These are phyloP conservation scores for Neurospora sp. DNA, from an alignment of 495 filamentous ascomycete species.

Conservation along the genomic window DNA sequence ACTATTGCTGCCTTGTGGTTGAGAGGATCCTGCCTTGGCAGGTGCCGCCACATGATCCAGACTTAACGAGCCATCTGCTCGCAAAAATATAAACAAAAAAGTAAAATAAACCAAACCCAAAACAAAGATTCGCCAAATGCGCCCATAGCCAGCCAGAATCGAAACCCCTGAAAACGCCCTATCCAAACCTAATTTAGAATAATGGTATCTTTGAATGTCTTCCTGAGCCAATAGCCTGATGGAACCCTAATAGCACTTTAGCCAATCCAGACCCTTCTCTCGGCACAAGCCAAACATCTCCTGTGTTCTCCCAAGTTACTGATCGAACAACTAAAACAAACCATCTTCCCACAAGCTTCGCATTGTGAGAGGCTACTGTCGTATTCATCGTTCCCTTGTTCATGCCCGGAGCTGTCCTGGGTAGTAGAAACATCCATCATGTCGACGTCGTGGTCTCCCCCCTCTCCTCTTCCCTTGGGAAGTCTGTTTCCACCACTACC, in stretches of 20 bases:
- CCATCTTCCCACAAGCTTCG: conserved; percentile 31
- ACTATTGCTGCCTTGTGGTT: neutral
- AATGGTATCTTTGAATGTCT: neutral
- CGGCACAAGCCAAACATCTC: conserved; percentile 34
- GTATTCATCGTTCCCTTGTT: conserved; percentile 12
- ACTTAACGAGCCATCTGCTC: neutral
- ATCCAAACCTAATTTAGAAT: neutral
- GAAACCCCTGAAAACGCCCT: neutral
- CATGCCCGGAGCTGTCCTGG: conserved; percentile 7
- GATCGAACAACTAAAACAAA: conserved; percentile 40
- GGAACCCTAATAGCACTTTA: conserved; percentile 3
- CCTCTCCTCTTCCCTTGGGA: neutral
- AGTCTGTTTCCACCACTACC: neutral
- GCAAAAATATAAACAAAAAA: neutral
- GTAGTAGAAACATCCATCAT: conserved; percentile 13
- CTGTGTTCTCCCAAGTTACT: conserved; percentile 35
- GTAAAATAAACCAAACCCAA: neutral
- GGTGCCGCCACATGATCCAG: neutral
- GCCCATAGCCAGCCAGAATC: neutral
- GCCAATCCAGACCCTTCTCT: conserved; percentile 17
- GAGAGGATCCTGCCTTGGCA: neutral
- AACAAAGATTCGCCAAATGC: neutral
- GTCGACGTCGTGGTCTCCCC: conserved; percentile 10
- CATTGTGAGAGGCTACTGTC: conserved; percentile 11
- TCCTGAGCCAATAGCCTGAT: conserved; percentile 5